Conservation (phyloP, 176 grass and related monocot species). For the Zizania latifolia region DNA sequence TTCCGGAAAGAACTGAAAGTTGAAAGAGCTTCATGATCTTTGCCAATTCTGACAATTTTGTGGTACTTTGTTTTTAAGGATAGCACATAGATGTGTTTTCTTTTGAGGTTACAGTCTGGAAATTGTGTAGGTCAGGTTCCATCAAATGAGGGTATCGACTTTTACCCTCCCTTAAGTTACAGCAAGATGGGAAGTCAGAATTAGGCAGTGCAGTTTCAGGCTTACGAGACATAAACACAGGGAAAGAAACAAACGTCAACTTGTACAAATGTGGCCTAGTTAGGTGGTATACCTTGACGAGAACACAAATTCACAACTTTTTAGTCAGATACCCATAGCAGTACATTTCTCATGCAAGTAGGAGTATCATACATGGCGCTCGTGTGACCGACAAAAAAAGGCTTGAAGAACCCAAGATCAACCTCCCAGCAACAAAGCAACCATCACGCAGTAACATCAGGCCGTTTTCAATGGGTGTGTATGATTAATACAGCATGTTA, state of each 20-base stretch:
- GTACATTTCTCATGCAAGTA: slow-evolving; percentile 21
- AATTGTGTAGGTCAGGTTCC: neutral
- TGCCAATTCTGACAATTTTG: neutral
- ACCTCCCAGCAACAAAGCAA: neutral
- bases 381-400: neutral
- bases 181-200: no score
- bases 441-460: slow-evolving; percentile 28
- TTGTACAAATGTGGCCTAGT: neutral
- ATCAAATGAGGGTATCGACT: no score
- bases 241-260: slow-evolving; percentile 17
- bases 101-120: neutral
- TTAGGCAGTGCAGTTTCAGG: neutral
- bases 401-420: neutral
- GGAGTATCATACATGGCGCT: neutral
- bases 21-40: slow-evolving; percentile 1
- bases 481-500: neutral
- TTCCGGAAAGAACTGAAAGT: neutral
- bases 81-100: neutral
- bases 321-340: slow-evolving; percentile 15
- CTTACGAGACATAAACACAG: no score
- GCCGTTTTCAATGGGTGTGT: slow-evolving; percentile 25
- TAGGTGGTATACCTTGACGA: no score
- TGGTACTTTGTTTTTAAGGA: neutral
- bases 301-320: neutral
- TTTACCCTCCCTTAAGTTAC: no score